These are phyloP conservation scores for Neodidymelliopsis sp. DNA, from an alignment of 2,329 filamentous ascomycete genomes.

Conservation along the genomic window DNA sequence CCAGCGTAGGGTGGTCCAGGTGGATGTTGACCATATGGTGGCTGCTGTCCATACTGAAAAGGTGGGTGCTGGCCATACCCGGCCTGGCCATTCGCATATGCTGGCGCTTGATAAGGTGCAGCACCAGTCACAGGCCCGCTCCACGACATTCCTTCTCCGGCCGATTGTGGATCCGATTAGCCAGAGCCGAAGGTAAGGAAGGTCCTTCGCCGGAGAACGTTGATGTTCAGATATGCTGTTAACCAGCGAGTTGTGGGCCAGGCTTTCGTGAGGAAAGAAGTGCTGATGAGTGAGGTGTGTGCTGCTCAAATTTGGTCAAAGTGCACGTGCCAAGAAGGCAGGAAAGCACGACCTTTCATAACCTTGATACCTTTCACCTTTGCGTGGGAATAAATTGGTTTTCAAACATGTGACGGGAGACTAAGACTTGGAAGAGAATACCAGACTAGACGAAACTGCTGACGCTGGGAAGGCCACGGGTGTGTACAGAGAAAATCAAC, in stretches of 20 bases:
- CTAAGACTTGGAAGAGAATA: neutral
- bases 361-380: conserved; percentile 1
- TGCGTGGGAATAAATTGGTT: conserved; percentile 8
- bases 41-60: conserved; percentile 44
- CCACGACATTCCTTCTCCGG: conserved; percentile 44
- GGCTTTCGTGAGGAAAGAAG: conserved; percentile 14
- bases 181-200: neutral
- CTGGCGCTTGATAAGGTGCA: conserved; percentile 44
- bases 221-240: neutral
- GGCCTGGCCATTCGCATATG: conserved; percentile 34
- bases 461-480: conserved; percentile 26
- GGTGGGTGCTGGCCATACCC: conserved; percentile 38
- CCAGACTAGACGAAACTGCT: neutral
- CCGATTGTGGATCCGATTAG: neutral
- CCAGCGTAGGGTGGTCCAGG: conserved; percentile 31
- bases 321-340: conserved; percentile 38
- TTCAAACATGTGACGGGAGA: neutral
- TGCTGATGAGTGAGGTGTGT: conserved; percentile 26
- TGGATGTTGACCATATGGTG: conserved; percentile 42
- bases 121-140: conserved; percentile 43
- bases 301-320: conserved; percentile 35
- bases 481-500: neutral
- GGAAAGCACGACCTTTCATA: conserved; percentile 19
- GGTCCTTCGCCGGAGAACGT: neutral
- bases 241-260: conserved; percentile 4